A percentile compares a stretch with the other conserved stretches of the same genome.
Evolutionary conservation across 768 basidiomycete species (phyloP).

Genomic region (Boletus eberwhitei): DNA sequence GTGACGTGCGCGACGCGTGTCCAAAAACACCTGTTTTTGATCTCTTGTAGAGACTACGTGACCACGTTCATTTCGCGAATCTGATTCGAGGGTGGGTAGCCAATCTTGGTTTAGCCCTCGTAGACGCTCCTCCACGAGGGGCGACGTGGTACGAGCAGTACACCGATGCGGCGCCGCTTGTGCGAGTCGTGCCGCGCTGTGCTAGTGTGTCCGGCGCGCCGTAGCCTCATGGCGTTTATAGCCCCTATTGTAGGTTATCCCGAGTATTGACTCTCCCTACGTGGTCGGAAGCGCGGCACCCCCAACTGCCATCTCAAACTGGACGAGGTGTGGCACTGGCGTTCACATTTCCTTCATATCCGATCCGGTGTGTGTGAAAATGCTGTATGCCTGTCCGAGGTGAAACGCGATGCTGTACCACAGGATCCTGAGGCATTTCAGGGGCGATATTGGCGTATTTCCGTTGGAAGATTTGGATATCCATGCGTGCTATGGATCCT

Average conservation of each 20-base stretch:
- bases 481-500: not conserved
- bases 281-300: not conserved
- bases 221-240: constrained; percentile 20
- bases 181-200: constrained; percentile 1
- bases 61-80: constrained; percentile 24
- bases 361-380: not conserved
- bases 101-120: constrained; percentile 19
- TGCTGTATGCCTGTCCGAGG: constrained; percentile 16
- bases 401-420: constrained; percentile 7
- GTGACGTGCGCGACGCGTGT: constrained; percentile 18
- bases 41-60: not conserved
- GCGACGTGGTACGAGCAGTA: not conserved
- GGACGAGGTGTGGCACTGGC: constrained; percentile 8
- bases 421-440: constrained; percentile 1
- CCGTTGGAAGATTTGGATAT: not conserved
- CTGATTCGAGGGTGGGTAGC: constrained; percentile 20
- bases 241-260: constrained; percentile 5
- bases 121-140: constrained; percentile 1
- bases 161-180: not conserved
- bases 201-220: constrained; percentile 12
- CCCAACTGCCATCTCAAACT: constrained; percentile 1
- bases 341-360: constrained; percentile 7
- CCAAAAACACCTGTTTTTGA: not conserved
- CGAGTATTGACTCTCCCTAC: not conserved
- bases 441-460: not conserved